Percentiles rank a stretch among this genome's conserved stretches.
These are phyloP conservation scores for Dictyophora rubrovolvata DNA, from an alignment of 768 basidiomycete genomes.

Conservation along the genomic window DNA sequence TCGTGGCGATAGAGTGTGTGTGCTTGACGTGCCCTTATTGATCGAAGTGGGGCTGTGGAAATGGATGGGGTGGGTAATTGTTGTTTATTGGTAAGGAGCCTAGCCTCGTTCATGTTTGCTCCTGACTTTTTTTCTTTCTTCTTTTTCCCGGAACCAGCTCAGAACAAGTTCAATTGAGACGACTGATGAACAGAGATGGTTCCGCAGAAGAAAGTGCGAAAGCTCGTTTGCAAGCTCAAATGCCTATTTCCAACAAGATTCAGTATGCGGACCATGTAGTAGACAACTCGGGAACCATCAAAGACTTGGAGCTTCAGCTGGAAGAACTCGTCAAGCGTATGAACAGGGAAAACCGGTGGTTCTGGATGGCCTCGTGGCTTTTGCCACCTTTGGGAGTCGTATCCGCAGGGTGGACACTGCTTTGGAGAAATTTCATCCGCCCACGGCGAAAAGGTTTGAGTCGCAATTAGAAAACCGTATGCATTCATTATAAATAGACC, in stretches of 20 bases:
- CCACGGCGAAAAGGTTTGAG: not conserved
- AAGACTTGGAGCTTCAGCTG: slow-evolving; percentile 54
- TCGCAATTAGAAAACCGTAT: not conserved
- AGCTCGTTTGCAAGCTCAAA: slow-evolving; percentile 68
- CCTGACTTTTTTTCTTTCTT: not conserved
- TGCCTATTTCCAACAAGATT: slow-evolving; percentile 70
- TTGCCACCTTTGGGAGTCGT: slow-evolving; percentile 33
- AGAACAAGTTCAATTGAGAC: slow-evolving; percentile 69
- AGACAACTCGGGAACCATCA: slow-evolving; percentile 74
- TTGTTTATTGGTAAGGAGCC: slow-evolving; percentile 77
- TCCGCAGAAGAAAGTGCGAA: slow-evolving; percentile 58
- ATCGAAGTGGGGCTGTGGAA: slow-evolving; percentile 83
- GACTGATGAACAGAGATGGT: slow-evolving; percentile 68
- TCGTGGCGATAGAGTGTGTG: slow-evolving; percentile 62
- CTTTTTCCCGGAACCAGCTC: slow-evolving; percentile 38
- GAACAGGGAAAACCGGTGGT: slow-evolving; percentile 26
- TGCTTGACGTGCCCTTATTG: slow-evolving; percentile 86
- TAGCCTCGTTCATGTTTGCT: not conserved
- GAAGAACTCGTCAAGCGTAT: slow-evolving; percentile 34
- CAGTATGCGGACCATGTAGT: slow-evolving; percentile 77
- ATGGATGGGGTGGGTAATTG: slow-evolving; percentile 72
- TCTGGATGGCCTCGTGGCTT: slow-evolving; percentile 35
- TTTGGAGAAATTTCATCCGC: not conserved
- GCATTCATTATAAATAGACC: no score
- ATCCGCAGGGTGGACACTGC: slow-evolving; percentile 7